Evolutionary conservation across 2,329 filamentous ascomycete genomes (phyloP).

Genomic region (Davidsoniella eucalypti): DNA sequence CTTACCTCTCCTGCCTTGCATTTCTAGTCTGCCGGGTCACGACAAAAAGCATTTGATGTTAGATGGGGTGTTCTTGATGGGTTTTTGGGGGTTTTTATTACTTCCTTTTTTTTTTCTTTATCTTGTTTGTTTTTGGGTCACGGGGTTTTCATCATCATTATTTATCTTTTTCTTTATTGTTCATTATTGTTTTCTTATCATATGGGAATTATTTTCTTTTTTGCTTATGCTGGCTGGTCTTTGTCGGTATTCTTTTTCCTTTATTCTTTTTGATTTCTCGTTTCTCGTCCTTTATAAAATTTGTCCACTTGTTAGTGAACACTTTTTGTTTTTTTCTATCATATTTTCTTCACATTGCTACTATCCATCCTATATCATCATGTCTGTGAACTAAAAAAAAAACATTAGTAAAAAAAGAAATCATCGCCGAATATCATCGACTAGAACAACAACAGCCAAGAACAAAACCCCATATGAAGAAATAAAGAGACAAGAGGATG

Average conservation of each 20-base stretch:
- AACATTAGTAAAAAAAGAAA: too few relatives aligned
- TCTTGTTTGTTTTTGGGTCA: slow-evolving; percentile 2
- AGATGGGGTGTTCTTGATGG: slow-evolving; percentile 8
- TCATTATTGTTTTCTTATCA: slow-evolving; percentile 1
- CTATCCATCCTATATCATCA: too few relatives aligned
- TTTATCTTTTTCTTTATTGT: background rate
- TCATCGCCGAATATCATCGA: too few relatives aligned
- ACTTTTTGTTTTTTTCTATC: slow-evolving; percentile 29
- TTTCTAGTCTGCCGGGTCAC: background rate
- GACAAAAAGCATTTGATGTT: slow-evolving; percentile 7
- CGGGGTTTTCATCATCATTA: background rate
- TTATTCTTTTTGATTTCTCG: background rate
- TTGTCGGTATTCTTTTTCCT: slow-evolving; percentile 15
- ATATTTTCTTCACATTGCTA: slow-evolving; percentile 16
- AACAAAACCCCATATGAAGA: too few relatives aligned
- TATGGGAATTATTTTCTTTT: slow-evolving; percentile 18
- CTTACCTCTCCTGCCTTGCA: background rate
- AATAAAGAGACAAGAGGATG: too few relatives aligned
- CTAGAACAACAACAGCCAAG: too few relatives aligned
- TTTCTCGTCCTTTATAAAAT: background rate
- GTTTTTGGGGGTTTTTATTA: slow-evolving; percentile 5
- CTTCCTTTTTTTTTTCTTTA: background rate
- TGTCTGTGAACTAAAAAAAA: too few relatives aligned
- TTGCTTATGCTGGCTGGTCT: slow-evolving; percentile 5
- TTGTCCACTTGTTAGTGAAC: background rate